phyloP scores from a whole-genome alignment of 2,329 filamentous ascomycete species.

The Claviceps spartinae region DNA sequence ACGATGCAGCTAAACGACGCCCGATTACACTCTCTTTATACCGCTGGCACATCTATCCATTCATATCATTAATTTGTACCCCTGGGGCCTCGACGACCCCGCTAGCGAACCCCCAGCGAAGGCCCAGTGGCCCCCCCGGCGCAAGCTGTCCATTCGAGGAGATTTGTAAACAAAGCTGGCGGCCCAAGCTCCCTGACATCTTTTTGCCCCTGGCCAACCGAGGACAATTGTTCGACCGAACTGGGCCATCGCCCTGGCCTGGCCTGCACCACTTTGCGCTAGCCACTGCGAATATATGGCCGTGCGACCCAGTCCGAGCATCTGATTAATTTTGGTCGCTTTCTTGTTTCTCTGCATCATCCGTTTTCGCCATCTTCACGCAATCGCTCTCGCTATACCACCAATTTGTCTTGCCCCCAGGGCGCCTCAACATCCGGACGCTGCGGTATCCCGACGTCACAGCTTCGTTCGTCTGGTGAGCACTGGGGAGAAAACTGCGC shows the following conservation, averaged over 20 bases:
- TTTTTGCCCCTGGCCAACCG: conserved; percentile 23
- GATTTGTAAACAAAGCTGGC: conserved; percentile 26
- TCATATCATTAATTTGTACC: neutral
- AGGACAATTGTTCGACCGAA: conserved; percentile 7
- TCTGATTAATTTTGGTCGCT: neutral
- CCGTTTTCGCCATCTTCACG: neutral
- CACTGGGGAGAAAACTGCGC: neutral
- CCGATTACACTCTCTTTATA: conserved; percentile 5
- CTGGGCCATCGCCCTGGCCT: conserved; percentile 3
- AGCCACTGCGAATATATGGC: conserved; percentile 1
- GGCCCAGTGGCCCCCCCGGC: conserved; percentile 3
- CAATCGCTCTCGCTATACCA: neutral
- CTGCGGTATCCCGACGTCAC: neutral
- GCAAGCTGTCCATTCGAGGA: conserved; percentile 24
- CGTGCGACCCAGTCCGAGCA: conserved; percentile 1
- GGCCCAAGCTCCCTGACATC: conserved; percentile 17
- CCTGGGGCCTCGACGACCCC: conserved; percentile 1
- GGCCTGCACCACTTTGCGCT: neutral
- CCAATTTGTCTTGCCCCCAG: neutral
- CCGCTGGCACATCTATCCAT: conserved; percentile 2
- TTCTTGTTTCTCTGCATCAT: neutral
- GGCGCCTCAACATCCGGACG: neutral
- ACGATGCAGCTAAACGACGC: conserved; percentile 11
- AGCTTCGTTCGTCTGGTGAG: neutral
- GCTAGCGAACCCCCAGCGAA: conserved; percentile 1